Evolutionary conservation across 2,329 filamentous ascomycete species (phyloP).

Genomic region (Aspergillus niger): DNA sequence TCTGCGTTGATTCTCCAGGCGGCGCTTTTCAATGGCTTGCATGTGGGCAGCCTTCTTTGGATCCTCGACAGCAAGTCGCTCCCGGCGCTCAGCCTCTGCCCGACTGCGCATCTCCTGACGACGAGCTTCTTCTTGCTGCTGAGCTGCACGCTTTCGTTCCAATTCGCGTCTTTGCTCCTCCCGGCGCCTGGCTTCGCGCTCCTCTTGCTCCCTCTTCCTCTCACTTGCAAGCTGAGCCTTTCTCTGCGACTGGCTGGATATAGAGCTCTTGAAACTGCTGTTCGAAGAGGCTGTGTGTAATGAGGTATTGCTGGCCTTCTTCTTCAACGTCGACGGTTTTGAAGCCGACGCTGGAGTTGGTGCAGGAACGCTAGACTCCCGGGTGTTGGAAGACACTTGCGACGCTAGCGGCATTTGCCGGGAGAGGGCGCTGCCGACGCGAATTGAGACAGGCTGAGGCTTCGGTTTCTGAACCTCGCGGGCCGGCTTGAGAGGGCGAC

Average conservation of each 20-base stretch:
- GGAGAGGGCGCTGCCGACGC: slow-evolving; percentile 50
- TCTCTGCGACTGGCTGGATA: slow-evolving; percentile 62
- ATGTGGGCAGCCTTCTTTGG: slow-evolving; percentile 67
- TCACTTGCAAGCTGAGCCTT: slow-evolving; percentile 75
- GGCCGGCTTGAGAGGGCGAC: slow-evolving; percentile 47
- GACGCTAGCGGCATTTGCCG: slow-evolving; percentile 46
- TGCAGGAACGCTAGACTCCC: slow-evolving; percentile 55
- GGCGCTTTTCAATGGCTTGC: slow-evolving; percentile 58
- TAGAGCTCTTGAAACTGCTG: slow-evolving; percentile 65
- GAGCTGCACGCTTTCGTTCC: slow-evolving; percentile 71
- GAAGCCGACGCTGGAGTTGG: slow-evolving; percentile 49
- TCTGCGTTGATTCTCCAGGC: slow-evolving; percentile 50
- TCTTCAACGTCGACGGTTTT: slow-evolving; percentile 52
- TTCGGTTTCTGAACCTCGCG: slow-evolving; percentile 49
- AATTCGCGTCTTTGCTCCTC: slow-evolving; percentile 79
- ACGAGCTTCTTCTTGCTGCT: slow-evolving; percentile 60
- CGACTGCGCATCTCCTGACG: slow-evolving; percentile 63
- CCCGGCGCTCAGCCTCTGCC: slow-evolving; percentile 55
- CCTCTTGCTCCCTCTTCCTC: slow-evolving; percentile 81
- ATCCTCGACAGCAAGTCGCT: slow-evolving; percentile 56
- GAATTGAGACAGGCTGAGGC: slow-evolving; percentile 51
- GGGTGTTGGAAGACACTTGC: slow-evolving; percentile 60
- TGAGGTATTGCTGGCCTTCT: slow-evolving; percentile 69
- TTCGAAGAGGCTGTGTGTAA: slow-evolving; percentile 57
- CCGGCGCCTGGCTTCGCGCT: slow-evolving; percentile 75